These are phyloP conservation scores for Penicillium sp. DNA, from an alignment of 2,329 filamentous ascomycete genomes.

Conservation along the genomic window DNA sequence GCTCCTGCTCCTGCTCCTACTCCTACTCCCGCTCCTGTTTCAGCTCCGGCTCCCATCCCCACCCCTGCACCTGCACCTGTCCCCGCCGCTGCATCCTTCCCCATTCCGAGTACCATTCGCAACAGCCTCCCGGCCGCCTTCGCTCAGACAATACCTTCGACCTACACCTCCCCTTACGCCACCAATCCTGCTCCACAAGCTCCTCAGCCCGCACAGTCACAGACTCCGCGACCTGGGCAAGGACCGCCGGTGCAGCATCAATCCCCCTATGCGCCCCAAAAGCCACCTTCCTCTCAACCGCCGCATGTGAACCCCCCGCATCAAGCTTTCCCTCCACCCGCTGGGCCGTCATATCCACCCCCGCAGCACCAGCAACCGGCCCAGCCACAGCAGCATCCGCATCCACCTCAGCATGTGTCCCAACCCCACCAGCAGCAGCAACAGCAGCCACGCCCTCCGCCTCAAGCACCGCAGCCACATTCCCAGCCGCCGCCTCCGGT, in stretches of 20 bases:
- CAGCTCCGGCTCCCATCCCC: slow-evolving; percentile 8
- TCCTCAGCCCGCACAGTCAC: slow-evolving; percentile 31
- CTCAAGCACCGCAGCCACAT: slow-evolving; percentile 1
- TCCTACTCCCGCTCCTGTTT: slow-evolving; percentile 19
- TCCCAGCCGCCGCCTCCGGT: slow-evolving; percentile 8
- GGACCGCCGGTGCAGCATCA: slow-evolving; percentile 21
- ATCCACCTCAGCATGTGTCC: slow-evolving; percentile 15
- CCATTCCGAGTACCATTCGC: slow-evolving; percentile 36
- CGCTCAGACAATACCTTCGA: slow-evolving; percentile 33
- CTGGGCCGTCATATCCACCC: slow-evolving; percentile 15
- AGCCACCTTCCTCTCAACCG: slow-evolving; percentile 19
- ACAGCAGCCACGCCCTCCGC: slow-evolving; percentile 8
- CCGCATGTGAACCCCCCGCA: slow-evolving; percentile 19
- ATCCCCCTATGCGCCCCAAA: slow-evolving; percentile 22
- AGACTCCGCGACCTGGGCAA: slow-evolving; percentile 22
- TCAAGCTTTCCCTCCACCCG: slow-evolving; percentile 17
- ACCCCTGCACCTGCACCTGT: slow-evolving; percentile 13
- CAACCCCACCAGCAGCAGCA: slow-evolving; percentile 17
- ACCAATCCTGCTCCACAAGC: slow-evolving; percentile 35
- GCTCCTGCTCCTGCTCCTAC: slow-evolving; percentile 15
- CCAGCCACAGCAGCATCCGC: slow-evolving; percentile 23
- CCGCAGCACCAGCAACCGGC: slow-evolving; percentile 9
- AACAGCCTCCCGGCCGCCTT: slow-evolving; percentile 40
- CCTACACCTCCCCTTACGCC: slow-evolving; percentile 42
- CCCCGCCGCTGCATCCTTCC: slow-evolving; percentile 28